Evolutionary conservation across 1,284 basidiomycete genomes (phyloP).

Genomic region (Fomes fomentarius): DNA sequence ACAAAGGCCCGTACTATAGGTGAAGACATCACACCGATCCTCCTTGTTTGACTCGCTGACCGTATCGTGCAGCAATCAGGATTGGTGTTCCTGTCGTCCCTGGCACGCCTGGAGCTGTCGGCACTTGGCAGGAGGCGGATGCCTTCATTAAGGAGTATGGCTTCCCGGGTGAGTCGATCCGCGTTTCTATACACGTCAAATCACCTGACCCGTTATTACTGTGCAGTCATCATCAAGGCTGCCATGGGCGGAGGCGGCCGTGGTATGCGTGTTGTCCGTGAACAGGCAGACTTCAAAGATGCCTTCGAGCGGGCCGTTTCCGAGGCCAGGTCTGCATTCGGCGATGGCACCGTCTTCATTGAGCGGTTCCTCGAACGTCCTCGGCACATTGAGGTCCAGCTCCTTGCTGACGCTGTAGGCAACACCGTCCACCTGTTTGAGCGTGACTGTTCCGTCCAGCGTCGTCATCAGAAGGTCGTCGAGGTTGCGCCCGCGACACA

Average conservation of each 20-base stretch:
- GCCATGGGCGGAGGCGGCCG: slow-evolving; percentile 99
- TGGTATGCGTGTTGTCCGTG: slow-evolving; percentile 98
- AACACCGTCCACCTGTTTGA: slow-evolving; percentile 98
- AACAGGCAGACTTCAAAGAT: slow-evolving; percentile 88
- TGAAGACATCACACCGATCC: slow-evolving; percentile 34
- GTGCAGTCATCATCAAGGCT: slow-evolving; percentile 91
- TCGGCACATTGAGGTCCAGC: slow-evolving; percentile 96
- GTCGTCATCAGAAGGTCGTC: slow-evolving; percentile 98
- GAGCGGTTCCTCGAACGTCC: slow-evolving; percentile 97
- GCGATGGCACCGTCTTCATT: slow-evolving; percentile 98
- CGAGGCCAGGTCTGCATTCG: slow-evolving; percentile 96
- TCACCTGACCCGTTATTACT: too few species aligned
- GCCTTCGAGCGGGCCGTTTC: slow-evolving; percentile 93
- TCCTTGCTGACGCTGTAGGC: slow-evolving; percentile 89
- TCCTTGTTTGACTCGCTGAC: too few species aligned
- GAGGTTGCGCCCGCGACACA: slow-evolving; percentile 98
- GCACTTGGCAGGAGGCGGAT: slow-evolving; percentile 80
- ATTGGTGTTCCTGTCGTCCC: slow-evolving; percentile 96
- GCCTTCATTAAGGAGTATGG: slow-evolving; percentile 94
- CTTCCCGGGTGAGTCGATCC: slow-evolving; percentile 78
- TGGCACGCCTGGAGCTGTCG: slow-evolving; percentile 95
- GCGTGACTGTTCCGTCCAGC: slow-evolving; percentile 98
- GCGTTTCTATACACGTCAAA: too few species aligned
- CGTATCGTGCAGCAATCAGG: slow-evolving; percentile 65
- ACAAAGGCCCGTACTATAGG: slow-evolving; percentile 93